Evolutionary conservation across 805 yeast genomes (phyloP), one percentile per base, ranked within the genome.

Genomic region (Myxozyma melibiosi): DNA sequence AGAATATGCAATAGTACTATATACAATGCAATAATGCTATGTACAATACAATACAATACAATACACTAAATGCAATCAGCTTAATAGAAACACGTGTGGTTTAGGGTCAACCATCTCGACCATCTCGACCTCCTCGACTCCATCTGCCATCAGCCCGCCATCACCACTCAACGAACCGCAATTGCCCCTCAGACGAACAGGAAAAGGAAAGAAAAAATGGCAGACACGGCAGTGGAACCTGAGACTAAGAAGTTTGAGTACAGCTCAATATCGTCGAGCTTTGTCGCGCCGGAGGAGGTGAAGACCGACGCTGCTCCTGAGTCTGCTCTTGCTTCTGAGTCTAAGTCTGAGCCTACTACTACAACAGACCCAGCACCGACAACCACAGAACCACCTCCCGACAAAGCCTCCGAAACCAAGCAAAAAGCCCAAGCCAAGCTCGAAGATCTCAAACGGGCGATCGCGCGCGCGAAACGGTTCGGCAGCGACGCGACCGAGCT

Each of bases 401-500:
- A 14, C 16, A 28, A 20, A 4, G 44, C 49, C 14, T 37, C 24
- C 18, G n/a, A 14, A 5, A 31, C 38, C 5, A 20, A 49, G 37
- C 20, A 27, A 18, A 45, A 51, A 22, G 39, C 43, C 4, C 61
- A 35, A 5, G 6, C 28, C 5, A 24, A 51, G 2, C 44, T 58
- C 7, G 51, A 41, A 11, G 61, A 58, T 3, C 40, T 58, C 28
- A 37, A 45, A 16, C 37, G 31, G 22, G 35, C 45, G 18, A 22
- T 51, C 16, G 57, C 55, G 8, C 48, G 62, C 11, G 46, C 52
- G 22, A 58, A 58, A 22, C 48, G 61, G 11, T 58, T 58, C 41
- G 62, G 62, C 50, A 35, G 51, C 0, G 62, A 58, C 48, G 33
- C 62, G 20, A 31, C 56, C 24, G 62, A 58, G n/a, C 37, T 58